Evolutionary conservation across 306 rosid genomes (phyloP).

Genomic region (Inga leiocalycina): DNA sequence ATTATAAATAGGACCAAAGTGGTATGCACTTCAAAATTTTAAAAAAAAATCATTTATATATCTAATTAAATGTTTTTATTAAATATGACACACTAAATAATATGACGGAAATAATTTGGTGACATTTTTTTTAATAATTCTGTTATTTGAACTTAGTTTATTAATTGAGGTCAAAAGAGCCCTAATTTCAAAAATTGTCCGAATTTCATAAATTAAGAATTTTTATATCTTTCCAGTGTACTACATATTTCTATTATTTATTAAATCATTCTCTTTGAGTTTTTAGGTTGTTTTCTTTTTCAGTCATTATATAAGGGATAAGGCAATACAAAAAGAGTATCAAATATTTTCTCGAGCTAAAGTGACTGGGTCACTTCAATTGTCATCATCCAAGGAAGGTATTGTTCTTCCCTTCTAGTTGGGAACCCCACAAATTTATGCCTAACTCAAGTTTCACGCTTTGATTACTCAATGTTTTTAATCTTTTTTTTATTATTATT

Average conservation of each 20-base stretch:
- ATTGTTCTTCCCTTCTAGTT: not conserved
- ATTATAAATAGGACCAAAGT: too few relatives aligned
- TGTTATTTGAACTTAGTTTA: too few relatives aligned
- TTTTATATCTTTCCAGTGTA: not conserved
- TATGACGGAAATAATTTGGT: too few relatives aligned
- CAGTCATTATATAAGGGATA: not conserved
- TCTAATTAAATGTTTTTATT: too few relatives aligned
- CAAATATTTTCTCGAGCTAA: not conserved
- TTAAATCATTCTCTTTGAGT: not conserved
- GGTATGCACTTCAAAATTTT: too few relatives aligned
- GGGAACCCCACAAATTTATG: not conserved
- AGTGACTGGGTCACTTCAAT: not conserved
- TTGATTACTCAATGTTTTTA: not conserved
- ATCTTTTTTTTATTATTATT: too few relatives aligned
- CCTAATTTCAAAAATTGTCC: too few relatives aligned
- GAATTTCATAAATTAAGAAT: too few relatives aligned
- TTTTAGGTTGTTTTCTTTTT: not conserved
- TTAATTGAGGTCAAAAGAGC: too few relatives aligned
- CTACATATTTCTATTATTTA: not conserved
- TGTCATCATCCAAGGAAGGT: not conserved
- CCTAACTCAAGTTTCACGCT: not conserved
- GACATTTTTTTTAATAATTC: too few relatives aligned
- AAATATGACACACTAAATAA: too few relatives aligned
- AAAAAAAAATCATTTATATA: too few relatives aligned
- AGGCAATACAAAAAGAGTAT: not conserved